Base-by-base conservation (phyloP, 306 rosid species). In the Betula pendula region DNA sequence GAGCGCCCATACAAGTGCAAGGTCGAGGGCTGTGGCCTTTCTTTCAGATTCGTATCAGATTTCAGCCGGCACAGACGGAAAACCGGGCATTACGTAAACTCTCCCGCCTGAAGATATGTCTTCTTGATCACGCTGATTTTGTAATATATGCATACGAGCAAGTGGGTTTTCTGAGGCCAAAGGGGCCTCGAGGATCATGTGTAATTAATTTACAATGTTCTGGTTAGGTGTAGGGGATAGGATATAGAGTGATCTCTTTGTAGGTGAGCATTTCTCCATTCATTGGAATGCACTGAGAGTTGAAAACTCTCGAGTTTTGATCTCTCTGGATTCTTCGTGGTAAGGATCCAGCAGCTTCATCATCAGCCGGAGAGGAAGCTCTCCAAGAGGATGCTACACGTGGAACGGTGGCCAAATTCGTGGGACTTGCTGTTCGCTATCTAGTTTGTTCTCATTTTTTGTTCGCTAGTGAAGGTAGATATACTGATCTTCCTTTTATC, bases 51-150 rank as follows among this genome's bases (percentile, higher is more conserved):
- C 66, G 93, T 95, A 60, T 95, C 99, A 33, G 98, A 92, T 85
- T 95, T 66, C 77, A 95, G 99, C 83, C 86, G 99, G 79, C 99
- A 95, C 81, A 86, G 99, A 62, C 87, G 99, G 74, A 95, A 91
- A 88, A 92, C 93, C 0, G 98, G 99, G 56, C 99, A 95, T 85
- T 83, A 85, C 76, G 92, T 86, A 68, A 73, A 85, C 73, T 87
- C 88, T 59, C 68, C 79, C 15, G 68, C 83, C 58, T 83, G 87
- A 85, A 73, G 60, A 35, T n/a, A 44, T 81, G 72, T 80, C 68
- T 75, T 35, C 19, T 60, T 74, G 60, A 47, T 68, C 56, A 49
- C 63, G 74, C 72, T 73, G 56, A 42, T 80, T 73, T 47, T 77
- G 85, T 80, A 81, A 45, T 68, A 65, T 59, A 77, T 82, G 83